A percentile compares a stretch with the other conserved stretches of the same genome.
phyloP scores from a whole-genome alignment of 2,329 filamentous ascomycete genomes.

The Neonectria faginata region DNA sequence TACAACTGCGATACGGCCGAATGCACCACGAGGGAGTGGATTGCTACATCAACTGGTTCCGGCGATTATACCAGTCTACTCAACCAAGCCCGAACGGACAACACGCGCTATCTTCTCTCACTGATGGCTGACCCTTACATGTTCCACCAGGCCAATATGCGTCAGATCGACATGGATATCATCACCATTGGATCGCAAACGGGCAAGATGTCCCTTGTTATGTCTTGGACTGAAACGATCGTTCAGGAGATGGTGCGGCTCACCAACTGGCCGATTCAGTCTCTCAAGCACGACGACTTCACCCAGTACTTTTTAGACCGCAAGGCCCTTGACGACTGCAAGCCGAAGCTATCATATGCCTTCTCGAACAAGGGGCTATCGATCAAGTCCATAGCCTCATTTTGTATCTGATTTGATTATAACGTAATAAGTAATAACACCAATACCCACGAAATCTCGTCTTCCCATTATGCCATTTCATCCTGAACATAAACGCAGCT shows the following conservation, averaged over 20 bases:
- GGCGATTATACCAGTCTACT: constrained; percentile 26
- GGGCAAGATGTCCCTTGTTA: constrained; percentile 29
- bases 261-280: constrained; percentile 32
- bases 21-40: constrained; percentile 34
- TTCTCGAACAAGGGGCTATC: constrained; percentile 12
- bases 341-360: constrained; percentile 24
- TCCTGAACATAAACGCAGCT: no score
- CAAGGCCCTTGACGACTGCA: constrained; percentile 32
- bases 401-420: neutral
- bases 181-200: constrained; percentile 30
- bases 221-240: constrained; percentile 34
- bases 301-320: constrained; percentile 33
- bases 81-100: constrained; percentile 26
- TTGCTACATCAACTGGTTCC: constrained; percentile 30
- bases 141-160: constrained; percentile 38
- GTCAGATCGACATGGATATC: constrained; percentile 25
- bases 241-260: constrained; percentile 32
- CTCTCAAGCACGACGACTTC: constrained; percentile 32
- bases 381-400: constrained; percentile 1
- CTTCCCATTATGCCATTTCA: neutral
- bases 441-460: neutral
- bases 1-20: constrained; percentile 34
- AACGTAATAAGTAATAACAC: neutral
- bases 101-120: constrained; percentile 30
- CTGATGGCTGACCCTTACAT: constrained; percentile 34